Base-by-base conservation (phyloP, 257 asterid species). In the Lithospermum erythrorhizon region DNA sequence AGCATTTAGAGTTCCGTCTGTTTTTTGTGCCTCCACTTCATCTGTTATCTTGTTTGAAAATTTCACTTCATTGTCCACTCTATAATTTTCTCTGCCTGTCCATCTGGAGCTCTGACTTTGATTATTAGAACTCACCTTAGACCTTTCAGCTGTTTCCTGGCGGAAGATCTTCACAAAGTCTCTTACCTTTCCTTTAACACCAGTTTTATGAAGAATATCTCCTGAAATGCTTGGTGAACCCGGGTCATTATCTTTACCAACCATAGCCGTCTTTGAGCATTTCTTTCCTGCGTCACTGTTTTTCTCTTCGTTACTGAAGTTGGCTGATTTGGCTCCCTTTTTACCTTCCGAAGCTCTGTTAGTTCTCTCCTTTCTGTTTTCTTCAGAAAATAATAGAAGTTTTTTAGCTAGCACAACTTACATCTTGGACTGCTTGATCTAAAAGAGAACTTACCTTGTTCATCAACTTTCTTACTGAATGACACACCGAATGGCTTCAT, bases 121-220 rank as follows among this genome's bases (percentile, higher is more conserved):
- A 47, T 59, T 68, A 20, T 45, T 59, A 62, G 61, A 64, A 54
- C 76, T 78, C 57, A 53, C 63, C 67, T 79, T 75, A 24, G 70
- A 45, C 9, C 58, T 73, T 21, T 71, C 66, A 69, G 72, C 74
- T 58, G 64, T 57, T 64, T 82, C 95, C 14, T 76, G 83, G 66
- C 80, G 81, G 74, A 91, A 83, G 54, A 81, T 81, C 74, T 88
- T 84, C 47, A 81, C 97, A 62, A 88, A 88, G 37, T 86, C 89
- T 59, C 73, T 81, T 23, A 91, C 90, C 75, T 86, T 90, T 48
- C 94, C 83, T 64, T 73, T 78, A 41, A 64, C 81, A 73, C 79
- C 71, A 66, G 56, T 65, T 72, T 65, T 79, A 64, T 57, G 65
- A 30, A 55, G 54, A 71, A 54, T 59, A 20, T 54, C 70, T 58